phyloP scores from a whole-genome alignment of 495 filamentous ascomycete genomes.

The Aspergillus funiculosus region DNA sequence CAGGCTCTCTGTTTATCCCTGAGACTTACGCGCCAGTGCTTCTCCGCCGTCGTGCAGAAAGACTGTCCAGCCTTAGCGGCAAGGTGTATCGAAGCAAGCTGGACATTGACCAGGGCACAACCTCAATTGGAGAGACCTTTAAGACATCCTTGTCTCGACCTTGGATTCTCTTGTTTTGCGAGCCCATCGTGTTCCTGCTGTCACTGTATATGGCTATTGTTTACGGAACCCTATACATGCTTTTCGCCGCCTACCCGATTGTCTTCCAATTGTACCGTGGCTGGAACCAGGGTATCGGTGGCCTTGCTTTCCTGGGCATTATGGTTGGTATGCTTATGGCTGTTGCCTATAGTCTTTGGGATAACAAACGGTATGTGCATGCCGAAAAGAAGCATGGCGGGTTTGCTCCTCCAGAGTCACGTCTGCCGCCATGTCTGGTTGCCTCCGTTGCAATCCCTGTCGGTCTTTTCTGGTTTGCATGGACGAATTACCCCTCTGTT shows the following conservation, averaged over 20 bases:
- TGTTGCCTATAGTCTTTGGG: slow-evolving; percentile 43
- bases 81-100: slow-evolving; percentile 50
- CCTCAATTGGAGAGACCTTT: slow-evolving; percentile 33
- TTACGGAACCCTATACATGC: slow-evolving; percentile 74
- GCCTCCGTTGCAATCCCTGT: slow-evolving; percentile 40
- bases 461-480: slow-evolving; percentile 61
- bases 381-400: slow-evolving; percentile 32
- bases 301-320: slow-evolving; percentile 77
- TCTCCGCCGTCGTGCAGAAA: slow-evolving; percentile 47
- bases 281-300: slow-evolving; percentile 66
- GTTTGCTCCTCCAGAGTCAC: slow-evolving; percentile 45
- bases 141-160: slow-evolving; percentile 44
- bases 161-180: slow-evolving; percentile 45
- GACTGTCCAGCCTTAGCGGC: slow-evolving; percentile 48
- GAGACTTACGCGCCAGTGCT: slow-evolving; percentile 60
- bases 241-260: slow-evolving; percentile 79
- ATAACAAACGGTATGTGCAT: slow-evolving; percentile 45
- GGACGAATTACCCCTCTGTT: slow-evolving; percentile 62
- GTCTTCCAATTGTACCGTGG: slow-evolving; percentile 67
- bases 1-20: slow-evolving; percentile 47
- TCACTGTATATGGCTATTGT: slow-evolving; percentile 69
- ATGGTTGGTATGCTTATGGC: slow-evolving; percentile 74
- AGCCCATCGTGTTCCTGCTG: slow-evolving; percentile 59
- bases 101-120: slow-evolving; percentile 41
- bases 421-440: slow-evolving; percentile 41